Percentiles rank a stretch among this genome's conserved stretches.
Evolutionary conservation across 2,329 filamentous ascomycete genomes (phyloP).

Genomic region (Pseudomassariella vexata): DNA sequence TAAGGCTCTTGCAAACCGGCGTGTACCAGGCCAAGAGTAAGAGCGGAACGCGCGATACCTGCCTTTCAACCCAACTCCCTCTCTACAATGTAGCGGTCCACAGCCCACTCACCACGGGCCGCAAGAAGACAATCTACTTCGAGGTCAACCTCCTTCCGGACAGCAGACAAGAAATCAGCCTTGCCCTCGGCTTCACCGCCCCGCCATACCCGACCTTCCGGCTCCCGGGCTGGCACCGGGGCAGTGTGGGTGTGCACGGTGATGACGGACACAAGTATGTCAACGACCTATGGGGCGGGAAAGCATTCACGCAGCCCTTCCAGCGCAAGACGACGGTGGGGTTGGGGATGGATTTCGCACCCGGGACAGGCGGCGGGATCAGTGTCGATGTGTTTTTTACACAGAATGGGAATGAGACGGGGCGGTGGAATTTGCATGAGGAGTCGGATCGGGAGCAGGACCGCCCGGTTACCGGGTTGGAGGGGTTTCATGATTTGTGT

Average conservation of each 20-base stretch:
- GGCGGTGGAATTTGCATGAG: constrained; percentile 69
- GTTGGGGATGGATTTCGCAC: constrained; percentile 60
- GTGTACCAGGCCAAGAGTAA: constrained; percentile 42
- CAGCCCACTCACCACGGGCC: constrained; percentile 41
- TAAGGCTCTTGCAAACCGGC: constrained; percentile 41
- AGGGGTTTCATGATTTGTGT: constrained; percentile 66
- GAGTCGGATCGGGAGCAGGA: constrained; percentile 61
- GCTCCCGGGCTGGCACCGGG: constrained; percentile 76
- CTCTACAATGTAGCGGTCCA: constrained; percentile 59
- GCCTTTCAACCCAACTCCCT: constrained; percentile 62
- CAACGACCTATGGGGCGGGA: constrained; percentile 69
- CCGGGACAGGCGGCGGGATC: constrained; percentile 29
- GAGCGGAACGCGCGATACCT: constrained; percentile 49
- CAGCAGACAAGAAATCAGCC: constrained; percentile 35
- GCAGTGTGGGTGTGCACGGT: constrained; percentile 68
- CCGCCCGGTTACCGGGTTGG: constrained; percentile 58
- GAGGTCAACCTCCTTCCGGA: constrained; percentile 55
- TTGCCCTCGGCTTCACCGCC: constrained; percentile 66
- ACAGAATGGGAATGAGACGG: constrained; percentile 52
- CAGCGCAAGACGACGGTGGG: constrained; percentile 61
- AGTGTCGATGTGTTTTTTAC: constrained; percentile 65
- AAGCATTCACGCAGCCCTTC: constrained; percentile 61
- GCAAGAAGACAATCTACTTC: constrained; percentile 59
- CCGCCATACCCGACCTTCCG: constrained; percentile 73
- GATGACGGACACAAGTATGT: constrained; percentile 74